phyloP scores from a whole-genome alignment of 805 yeast species.

The Pichia manshurica region DNA sequence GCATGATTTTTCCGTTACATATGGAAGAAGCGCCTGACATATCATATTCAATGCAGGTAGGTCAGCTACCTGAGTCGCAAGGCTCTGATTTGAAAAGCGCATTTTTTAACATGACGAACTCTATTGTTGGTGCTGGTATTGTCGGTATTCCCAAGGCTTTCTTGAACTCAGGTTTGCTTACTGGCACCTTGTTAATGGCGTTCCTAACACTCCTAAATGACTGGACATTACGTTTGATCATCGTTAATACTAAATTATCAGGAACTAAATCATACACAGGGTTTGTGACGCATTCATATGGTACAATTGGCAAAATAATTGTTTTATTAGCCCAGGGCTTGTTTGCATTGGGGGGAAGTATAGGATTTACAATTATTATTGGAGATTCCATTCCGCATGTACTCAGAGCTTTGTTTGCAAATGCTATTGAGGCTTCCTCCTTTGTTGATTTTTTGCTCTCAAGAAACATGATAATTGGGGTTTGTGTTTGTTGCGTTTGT shows the following conservation, averaged over 20 bases:
- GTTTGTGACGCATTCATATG: constrained; percentile 75
- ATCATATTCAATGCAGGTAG: not conserved
- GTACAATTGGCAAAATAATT: constrained; percentile 59
- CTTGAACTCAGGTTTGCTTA: constrained; percentile 68
- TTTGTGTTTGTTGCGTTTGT: constrained; percentile 68
- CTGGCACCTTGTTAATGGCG: constrained; percentile 60
- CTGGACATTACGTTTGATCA: constrained; percentile 79
- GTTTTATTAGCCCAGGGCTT: constrained; percentile 74
- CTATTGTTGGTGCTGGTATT: constrained; percentile 92
- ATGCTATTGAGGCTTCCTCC: constrained; percentile 29
- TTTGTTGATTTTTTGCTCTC: constrained; percentile 51
- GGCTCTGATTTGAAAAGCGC: constrained; percentile 70
- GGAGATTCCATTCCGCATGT: constrained; percentile 96
- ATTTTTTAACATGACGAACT: constrained; percentile 95
- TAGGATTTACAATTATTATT: constrained; percentile 89
- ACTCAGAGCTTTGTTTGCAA: constrained; percentile 51
- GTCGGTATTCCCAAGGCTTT: constrained; percentile 92
- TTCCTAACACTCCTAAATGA: constrained; percentile 68
- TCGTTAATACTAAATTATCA: constrained; percentile 72
- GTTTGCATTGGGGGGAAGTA: constrained; percentile 91
- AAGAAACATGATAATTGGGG: constrained; percentile 63
- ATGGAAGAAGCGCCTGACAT: not conserved
- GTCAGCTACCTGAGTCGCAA: not conserved
- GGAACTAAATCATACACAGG: constrained; percentile 79
- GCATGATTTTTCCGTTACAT: constrained; percentile 13